A percentile compares a stretch with the other conserved stretches of the same genome.
phyloP scores from a whole-genome alignment of 768 basidiomycete species.

The Boletus edulis region DNA sequence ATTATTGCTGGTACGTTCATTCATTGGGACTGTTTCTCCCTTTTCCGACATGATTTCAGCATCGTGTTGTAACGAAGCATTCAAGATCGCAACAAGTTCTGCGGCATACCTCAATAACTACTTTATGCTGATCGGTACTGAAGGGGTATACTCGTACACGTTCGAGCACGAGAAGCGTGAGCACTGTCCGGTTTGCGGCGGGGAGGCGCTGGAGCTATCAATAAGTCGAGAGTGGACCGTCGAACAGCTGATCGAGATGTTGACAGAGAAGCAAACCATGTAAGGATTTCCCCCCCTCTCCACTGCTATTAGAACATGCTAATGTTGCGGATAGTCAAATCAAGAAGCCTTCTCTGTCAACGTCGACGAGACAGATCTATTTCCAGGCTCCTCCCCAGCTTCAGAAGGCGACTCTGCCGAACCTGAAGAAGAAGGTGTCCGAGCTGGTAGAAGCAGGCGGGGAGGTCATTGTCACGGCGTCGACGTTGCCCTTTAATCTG shows the following conservation, averaged over 20 bases:
- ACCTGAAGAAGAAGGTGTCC: conserved; percentile 80
- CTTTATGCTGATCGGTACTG: conserved; percentile 97
- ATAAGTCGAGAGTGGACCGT: conserved; percentile 75
- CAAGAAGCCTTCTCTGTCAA: conserved; percentile 91
- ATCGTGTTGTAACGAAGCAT: conserved; percentile 97
- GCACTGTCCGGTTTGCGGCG: conserved; percentile 97
- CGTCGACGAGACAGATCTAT: conserved; percentile 75
- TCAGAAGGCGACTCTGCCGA: conserved; percentile 85
- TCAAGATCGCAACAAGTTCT: conserved; percentile 96
- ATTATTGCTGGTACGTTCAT: conserved; percentile 80
- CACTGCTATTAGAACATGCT: not conserved
- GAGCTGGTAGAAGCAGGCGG: conserved; percentile 78
- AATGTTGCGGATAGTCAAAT: conserved; percentile 71
- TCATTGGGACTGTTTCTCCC: not conserved
- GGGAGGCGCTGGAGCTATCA: conserved; percentile 73
- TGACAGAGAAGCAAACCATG: conserved; percentile 90
- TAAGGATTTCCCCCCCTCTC: conserved; percentile 37
- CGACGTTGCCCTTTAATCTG: conserved; percentile 82
- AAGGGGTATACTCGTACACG: conserved; percentile 95
- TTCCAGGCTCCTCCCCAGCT: conserved; percentile 92
- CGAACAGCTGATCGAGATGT: conserved; percentile 82
- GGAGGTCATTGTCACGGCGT: conserved; percentile 86
- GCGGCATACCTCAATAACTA: conserved; percentile 96
- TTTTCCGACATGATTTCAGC: conserved; percentile 43
- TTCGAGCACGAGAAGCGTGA: conserved; percentile 91